phyloP scores from a whole-genome alignment of 345 rosid species.

The Gossypium bickii region DNA sequence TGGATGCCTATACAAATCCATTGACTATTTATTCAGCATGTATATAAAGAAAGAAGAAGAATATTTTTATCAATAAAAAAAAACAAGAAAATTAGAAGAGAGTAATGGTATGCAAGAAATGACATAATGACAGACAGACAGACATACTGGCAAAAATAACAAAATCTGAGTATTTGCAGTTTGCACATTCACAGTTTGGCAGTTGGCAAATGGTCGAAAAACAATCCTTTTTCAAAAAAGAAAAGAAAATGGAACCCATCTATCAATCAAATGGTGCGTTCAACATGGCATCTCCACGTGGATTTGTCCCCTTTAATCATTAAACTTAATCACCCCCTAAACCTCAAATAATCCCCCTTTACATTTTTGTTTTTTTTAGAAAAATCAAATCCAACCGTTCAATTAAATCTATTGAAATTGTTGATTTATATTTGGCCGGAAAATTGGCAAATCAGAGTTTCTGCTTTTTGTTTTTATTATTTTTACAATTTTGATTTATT shows the following conservation, averaged over 20 bases:
- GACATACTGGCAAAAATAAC: not conserved
- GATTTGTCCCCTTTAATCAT: not conserved
- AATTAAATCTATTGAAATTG: too few relatives aligned
- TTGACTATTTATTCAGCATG: too few relatives aligned
- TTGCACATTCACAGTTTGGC: not conserved
- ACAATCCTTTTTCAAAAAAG: too few relatives aligned
- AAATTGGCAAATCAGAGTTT: too few relatives aligned
- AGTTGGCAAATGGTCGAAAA: not conserved
- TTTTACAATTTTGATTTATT: too few relatives aligned
- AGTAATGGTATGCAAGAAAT: not conserved
- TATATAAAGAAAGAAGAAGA: too few relatives aligned
- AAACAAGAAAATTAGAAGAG: not conserved
- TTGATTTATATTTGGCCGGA: too few relatives aligned
- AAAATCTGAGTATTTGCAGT: not conserved
- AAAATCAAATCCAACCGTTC: too few relatives aligned
- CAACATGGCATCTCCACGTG: not conserved
- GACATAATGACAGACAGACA: conserved; percentile 6
- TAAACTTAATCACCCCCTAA: not conserved
- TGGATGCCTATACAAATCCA: too few relatives aligned
- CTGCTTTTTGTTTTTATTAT: too few relatives aligned
- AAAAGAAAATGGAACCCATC: not conserved
- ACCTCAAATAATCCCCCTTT: not conserved
- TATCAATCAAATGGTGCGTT: not conserved
- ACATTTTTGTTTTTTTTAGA: too few relatives aligned
- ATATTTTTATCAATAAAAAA: too few relatives aligned